Conservation (phyloP, 176 grass and related monocot genomes). For the Ensete glaucum region DNA sequence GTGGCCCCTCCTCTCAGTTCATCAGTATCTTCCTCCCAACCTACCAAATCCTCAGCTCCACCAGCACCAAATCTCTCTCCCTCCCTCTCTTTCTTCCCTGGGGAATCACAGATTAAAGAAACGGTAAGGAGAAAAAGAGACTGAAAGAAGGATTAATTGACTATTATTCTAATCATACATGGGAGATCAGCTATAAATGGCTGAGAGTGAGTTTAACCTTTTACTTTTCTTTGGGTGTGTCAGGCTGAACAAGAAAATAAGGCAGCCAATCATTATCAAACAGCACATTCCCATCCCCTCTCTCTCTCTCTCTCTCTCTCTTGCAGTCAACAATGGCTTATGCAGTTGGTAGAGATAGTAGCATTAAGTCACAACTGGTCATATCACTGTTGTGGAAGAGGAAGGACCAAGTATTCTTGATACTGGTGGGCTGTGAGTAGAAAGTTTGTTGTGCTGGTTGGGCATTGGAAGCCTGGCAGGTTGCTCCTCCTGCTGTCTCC, state of each 20-base stretch:
- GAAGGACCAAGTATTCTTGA: background rate
- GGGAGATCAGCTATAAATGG: background rate
- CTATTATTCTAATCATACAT: too few species aligned
- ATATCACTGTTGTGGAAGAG: background rate
- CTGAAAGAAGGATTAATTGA: background rate
- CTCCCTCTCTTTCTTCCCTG: background rate
- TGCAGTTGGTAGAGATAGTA: background rate
- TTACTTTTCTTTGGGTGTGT: too few species aligned
- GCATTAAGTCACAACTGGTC: background rate
- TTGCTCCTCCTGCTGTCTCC: background rate
- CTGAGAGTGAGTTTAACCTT: background rate
- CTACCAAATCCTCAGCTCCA: background rate
- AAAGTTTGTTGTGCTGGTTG: background rate
- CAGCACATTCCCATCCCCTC: background rate
- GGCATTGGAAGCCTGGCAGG: background rate
- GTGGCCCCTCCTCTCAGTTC: slow-evolving; percentile 6
- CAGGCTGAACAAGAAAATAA: background rate
- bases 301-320: background rate
- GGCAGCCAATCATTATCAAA: background rate
- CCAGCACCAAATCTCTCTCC: too few species aligned
- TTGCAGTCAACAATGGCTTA: too few species aligned
- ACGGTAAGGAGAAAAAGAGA: background rate
- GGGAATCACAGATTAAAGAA: background rate
- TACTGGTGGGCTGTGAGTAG: background rate
- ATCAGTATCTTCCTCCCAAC: slow-evolving; percentile 9